phyloP scores from a whole-genome alignment of 768 basidiomycete species.

The Gymnopilus dilepis region DNA sequence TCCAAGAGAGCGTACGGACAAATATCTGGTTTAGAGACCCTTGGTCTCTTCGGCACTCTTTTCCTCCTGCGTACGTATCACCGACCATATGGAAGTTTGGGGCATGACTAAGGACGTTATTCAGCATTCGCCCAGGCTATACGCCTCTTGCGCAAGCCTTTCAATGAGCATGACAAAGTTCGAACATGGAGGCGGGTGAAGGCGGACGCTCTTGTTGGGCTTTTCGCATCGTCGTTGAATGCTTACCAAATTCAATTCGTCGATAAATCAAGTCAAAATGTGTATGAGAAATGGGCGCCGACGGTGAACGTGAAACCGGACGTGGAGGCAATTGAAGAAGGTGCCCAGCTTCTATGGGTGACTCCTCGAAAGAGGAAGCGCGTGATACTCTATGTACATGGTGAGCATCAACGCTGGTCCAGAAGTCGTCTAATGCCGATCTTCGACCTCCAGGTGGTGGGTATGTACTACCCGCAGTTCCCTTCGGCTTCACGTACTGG shows the following conservation, averaged over 20 bases:
- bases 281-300: constrained; percentile 18
- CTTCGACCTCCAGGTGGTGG: constrained; percentile 18
- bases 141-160: constrained; percentile 14
- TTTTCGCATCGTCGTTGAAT: constrained; percentile 7
- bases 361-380: constrained; percentile 22
- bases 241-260: constrained; percentile 20
- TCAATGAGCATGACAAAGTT: constrained; percentile 10
- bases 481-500: constrained; percentile 12
- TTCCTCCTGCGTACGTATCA: constrained; percentile 14
- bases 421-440: not conserved
- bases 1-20: constrained; percentile 13
- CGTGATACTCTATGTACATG: constrained; percentile 25
- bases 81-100: not conserved
- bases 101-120: not conserved
- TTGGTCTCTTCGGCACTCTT: constrained; percentile 15
- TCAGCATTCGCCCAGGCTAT: constrained; percentile 13
- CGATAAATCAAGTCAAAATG: constrained; percentile 9
- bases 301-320: constrained; percentile 10
- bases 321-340: constrained; percentile 19
- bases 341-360: constrained; percentile 21
- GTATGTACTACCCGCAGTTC: constrained; percentile 19
- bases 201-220: constrained; percentile 11
- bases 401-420: constrained; percentile 12
- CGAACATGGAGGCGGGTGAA: constrained; percentile 20
- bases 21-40: constrained; percentile 16